Evolutionary conservation across 352 stramenopile genomes (phyloP).

Genomic region (Phytophthora syringae): DNA sequence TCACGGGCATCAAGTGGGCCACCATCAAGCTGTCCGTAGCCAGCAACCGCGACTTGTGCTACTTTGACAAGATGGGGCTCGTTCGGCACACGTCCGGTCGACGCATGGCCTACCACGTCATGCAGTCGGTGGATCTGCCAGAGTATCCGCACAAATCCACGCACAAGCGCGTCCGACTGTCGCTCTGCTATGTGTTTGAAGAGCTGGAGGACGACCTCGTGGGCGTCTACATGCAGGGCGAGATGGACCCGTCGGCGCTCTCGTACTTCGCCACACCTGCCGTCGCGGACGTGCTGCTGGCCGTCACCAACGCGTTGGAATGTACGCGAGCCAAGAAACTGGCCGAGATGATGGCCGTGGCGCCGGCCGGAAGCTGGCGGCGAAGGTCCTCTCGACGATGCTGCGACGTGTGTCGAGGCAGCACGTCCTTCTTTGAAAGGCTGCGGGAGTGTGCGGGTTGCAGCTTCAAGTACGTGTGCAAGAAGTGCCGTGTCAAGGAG

Average conservation of each 20-base stretch:
- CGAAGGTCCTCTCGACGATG: conserved; percentile 22
- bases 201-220: conserved; percentile 39
- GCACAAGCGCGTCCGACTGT: conserved; percentile 33
- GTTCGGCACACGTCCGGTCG: conserved; percentile 39
- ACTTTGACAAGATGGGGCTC: conserved; percentile 56
- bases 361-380: conserved; percentile 11
- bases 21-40: conserved; percentile 42
- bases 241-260: conserved; percentile 26
- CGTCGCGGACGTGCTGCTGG: conserved; percentile 33
- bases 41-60: conserved; percentile 52
- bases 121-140: conserved; percentile 50
- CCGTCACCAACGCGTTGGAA: conserved; percentile 34
- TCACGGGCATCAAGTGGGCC: conserved; percentile 54
- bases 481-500: conserved; percentile 43
- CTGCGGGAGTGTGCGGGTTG: conserved; percentile 34
- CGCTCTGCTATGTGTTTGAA: conserved; percentile 50
- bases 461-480: conserved; percentile 41
- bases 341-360: conserved; percentile 30
- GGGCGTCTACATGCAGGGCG: conserved; percentile 46
- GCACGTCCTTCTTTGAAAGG: conserved; percentile 36
- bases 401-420: conserved; percentile 43
- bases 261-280: conserved; percentile 38
- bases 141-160: conserved; percentile 34
- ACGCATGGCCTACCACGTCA: conserved; percentile 48
- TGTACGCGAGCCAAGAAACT: conserved; percentile 46